These are phyloP conservation scores for Aspergillus quadricinctus DNA, from an alignment of 2,329 filamentous ascomycete genomes.

Conservation along the genomic window DNA sequence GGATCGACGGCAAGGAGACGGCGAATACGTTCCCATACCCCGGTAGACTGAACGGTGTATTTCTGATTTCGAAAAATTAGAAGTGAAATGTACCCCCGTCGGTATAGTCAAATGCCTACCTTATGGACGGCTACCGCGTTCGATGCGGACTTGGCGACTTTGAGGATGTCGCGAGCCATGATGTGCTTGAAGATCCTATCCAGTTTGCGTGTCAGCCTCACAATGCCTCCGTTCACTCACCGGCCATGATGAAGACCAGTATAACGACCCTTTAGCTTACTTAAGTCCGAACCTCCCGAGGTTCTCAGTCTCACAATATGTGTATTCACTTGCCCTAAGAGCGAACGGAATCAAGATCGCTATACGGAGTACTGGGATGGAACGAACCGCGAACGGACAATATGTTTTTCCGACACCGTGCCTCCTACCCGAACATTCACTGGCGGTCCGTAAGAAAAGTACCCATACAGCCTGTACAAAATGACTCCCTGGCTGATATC, in stretches of 20 bases:
- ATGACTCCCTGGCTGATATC: too few species aligned
- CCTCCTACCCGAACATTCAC: not conserved
- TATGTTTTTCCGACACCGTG: not conserved
- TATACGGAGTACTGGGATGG: not conserved
- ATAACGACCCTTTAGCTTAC: not conserved
- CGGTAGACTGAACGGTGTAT: slow-evolving; percentile 87
- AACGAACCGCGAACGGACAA: not conserved
- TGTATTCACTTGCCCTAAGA: not conserved
- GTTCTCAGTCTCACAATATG: not conserved
- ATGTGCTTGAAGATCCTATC: slow-evolving; percentile 23
- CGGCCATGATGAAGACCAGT: not conserved
- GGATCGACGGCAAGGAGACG: slow-evolving; percentile 75
- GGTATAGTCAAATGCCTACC: slow-evolving; percentile 20
- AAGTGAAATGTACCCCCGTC: not conserved
- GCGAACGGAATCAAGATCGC: not conserved
- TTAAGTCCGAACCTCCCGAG: not conserved
- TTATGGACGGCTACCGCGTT: slow-evolving; percentile 34
- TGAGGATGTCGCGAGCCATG: slow-evolving; percentile 35
- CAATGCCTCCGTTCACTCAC: not conserved
- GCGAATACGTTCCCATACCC: slow-evolving; percentile 82
- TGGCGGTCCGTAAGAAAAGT: too few species aligned
- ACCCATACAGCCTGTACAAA: too few species aligned
- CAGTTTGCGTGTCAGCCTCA: slow-evolving; percentile 6
- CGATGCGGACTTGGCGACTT: slow-evolving; percentile 37
- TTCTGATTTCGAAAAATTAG: slow-evolving; percentile 56